Percentiles rank a stretch among this genome's conserved stretches.
Evolutionary conservation across 257 asterid species (phyloP).

Genomic region (Hygrophila difformis): DNA sequence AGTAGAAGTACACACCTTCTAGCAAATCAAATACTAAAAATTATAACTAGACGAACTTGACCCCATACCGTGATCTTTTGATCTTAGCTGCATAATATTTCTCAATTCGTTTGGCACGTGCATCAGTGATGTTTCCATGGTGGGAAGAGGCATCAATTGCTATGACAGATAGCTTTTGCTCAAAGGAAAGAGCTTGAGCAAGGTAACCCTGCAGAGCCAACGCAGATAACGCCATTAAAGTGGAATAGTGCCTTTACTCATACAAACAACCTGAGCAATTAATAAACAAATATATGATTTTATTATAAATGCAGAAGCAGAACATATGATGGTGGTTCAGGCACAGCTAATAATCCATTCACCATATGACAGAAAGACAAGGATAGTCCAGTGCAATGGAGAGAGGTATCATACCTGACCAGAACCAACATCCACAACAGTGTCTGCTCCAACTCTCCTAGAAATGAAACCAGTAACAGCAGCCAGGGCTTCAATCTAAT

Average conservation of each 20-base stretch:
- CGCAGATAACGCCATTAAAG: conserved; percentile 4
- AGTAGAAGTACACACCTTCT: too few relatives aligned
- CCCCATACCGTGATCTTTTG: conserved; percentile 41
- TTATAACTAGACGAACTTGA: not conserved
- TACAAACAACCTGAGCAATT: not conserved
- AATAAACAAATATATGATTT: not conserved
- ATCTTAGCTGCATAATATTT: conserved; percentile 67
- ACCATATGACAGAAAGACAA: not conserved
- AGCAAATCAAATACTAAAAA: too few relatives aligned
- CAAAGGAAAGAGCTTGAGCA: conserved; percentile 90
- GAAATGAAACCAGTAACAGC: conserved; percentile 54
- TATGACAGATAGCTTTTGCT: conserved; percentile 62
- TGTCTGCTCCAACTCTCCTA: conserved; percentile 42
- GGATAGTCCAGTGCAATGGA: not conserved
- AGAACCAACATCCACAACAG: conserved; percentile 78
- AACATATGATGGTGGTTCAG: not conserved
- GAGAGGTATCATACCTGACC: conserved; percentile 64
- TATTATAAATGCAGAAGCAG: not conserved
- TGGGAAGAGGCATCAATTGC: conserved; percentile 92
- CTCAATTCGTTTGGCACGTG: conserved; percentile 72
- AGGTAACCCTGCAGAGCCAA: conserved; percentile 64
- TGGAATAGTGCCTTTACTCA: not conserved
- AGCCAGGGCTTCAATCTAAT: conserved; percentile 74
- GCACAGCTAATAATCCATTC: not conserved
- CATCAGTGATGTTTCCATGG: conserved; percentile 70